phyloP scores from a whole-genome alignment of 2,329 filamentous ascomycete species.

The Calonectria crousiana region DNA sequence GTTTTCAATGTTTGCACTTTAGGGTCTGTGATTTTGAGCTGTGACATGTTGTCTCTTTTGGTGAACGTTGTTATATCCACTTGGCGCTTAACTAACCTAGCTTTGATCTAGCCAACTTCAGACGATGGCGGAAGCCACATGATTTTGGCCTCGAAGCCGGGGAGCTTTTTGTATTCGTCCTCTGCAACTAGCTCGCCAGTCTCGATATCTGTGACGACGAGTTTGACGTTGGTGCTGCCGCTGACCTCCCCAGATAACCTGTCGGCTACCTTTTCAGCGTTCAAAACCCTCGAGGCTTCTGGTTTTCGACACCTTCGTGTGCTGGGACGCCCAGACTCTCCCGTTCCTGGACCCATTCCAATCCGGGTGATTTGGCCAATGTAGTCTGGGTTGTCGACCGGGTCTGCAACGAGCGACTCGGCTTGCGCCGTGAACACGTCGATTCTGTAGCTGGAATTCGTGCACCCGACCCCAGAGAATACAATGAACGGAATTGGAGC shows the following conservation, averaged over 20 bases:
- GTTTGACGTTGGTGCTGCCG: background rate
- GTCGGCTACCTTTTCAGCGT: background rate
- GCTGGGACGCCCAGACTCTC: background rate
- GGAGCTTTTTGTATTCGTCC: background rate
- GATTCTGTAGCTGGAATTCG: conserved; percentile 15
- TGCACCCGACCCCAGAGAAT: conserved; percentile 17
- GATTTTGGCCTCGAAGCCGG: background rate
- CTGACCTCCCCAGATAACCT: background rate
- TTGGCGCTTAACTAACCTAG: background rate
- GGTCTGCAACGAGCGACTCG: background rate
- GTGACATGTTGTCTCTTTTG: background rate
- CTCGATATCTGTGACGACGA: background rate
- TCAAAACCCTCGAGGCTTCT: background rate
- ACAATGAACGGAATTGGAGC: conserved; percentile 1
- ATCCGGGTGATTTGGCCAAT: conserved; percentile 19
- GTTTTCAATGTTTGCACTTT: background rate
- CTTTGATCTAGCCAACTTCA: no score
- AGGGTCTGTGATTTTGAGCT: background rate
- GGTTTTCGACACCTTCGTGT: background rate
- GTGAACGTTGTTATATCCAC: background rate
- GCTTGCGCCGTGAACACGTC: conserved; percentile 16
- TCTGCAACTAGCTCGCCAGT: background rate
- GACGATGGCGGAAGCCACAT: background rate
- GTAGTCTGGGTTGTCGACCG: conserved; percentile 14
- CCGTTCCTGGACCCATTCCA: conserved; percentile 10